Conservation (phyloP, 306 rosid genomes). For the Hippophae rhamnoides region DNA sequence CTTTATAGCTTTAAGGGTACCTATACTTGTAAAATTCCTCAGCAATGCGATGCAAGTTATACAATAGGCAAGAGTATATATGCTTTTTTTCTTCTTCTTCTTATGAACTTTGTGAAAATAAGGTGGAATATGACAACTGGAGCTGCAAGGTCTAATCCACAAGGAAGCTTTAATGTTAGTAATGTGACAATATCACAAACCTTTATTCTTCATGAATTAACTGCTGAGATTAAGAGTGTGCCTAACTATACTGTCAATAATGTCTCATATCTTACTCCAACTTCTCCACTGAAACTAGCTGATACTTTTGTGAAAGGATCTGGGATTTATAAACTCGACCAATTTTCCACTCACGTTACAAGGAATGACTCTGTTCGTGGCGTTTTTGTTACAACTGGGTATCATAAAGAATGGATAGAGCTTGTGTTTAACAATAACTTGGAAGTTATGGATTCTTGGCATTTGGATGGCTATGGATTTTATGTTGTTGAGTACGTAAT, state of each 20-base stretch:
- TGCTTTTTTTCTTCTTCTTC: not conserved
- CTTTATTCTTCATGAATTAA: constrained; percentile 36
- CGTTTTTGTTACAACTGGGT: constrained; percentile 42
- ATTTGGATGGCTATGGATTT: constrained; percentile 63
- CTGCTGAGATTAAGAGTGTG: constrained; percentile 18
- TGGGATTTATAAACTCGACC: constrained; percentile 38
- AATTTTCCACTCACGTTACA: constrained; percentile 23
- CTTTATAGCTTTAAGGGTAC: too few relatives aligned
- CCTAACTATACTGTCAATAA: constrained; percentile 45
- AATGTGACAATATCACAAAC: constrained; percentile 52
- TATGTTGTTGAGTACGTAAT: constrained; percentile 46
- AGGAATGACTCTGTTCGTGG: constrained; percentile 27
- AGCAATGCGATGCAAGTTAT: too few relatives aligned
- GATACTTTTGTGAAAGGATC: constrained; percentile 40
- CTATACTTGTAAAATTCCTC: too few relatives aligned
- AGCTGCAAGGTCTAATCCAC: constrained; percentile 80
- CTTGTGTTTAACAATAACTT: constrained; percentile 39
- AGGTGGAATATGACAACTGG: constrained; percentile 75
- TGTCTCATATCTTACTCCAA: constrained; percentile 48
- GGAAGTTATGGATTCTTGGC: constrained; percentile 55
- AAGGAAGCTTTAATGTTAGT: constrained; percentile 49
- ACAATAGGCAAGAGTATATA: not conserved
- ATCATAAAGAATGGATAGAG: constrained; percentile 48
- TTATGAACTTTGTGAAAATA: not conserved
- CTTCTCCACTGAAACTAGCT: constrained; percentile 59